A percentile compares a stretch with the other conserved stretches of the same genome.
Evolutionary conservation across 2,329 filamentous ascomycete genomes (phyloP).

Genomic region (Ustilaginoidea virens): DNA sequence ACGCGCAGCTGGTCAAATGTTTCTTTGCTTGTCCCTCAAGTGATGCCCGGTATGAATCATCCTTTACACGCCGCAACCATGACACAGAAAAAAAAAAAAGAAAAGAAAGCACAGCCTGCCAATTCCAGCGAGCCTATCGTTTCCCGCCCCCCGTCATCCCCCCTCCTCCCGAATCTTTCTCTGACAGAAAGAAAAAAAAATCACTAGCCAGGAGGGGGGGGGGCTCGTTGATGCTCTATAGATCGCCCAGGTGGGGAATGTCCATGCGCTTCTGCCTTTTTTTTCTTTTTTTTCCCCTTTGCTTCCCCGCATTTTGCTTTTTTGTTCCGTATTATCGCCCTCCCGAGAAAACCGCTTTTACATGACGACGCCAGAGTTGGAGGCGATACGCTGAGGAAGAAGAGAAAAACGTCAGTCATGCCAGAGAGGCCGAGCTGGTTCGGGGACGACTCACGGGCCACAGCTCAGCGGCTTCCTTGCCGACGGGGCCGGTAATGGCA

Average conservation of each 20-base stretch:
- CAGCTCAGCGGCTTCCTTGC: slow-evolving; percentile 98
- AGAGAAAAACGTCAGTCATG: neutral
- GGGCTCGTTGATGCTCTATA: slow-evolving; percentile 12
- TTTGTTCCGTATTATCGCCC: slow-evolving; percentile 1
- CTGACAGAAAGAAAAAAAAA: slow-evolving; percentile 4
- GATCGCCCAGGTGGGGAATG: slow-evolving; percentile 17
- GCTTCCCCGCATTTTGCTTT: slow-evolving; percentile 1
- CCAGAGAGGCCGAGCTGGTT: neutral
- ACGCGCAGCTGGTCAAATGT: too few relatives aligned
- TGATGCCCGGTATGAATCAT: slow-evolving; percentile 36
- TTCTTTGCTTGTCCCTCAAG: slow-evolving; percentile 27
- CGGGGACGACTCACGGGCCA: slow-evolving; percentile 92
- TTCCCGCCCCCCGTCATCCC: slow-evolving; percentile 1
- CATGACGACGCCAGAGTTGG: slow-evolving; percentile 99
- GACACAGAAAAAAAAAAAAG: slow-evolving; percentile 14
- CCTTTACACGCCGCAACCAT: slow-evolving; percentile 37
- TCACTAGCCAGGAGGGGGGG: slow-evolving; percentile 5
- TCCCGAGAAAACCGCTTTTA: slow-evolving; percentile 39
- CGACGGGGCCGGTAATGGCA: slow-evolving; percentile 96
- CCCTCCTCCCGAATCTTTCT: neutral
- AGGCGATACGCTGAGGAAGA: slow-evolving; percentile 84
- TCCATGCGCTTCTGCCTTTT: slow-evolving; percentile 13
- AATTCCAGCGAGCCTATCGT: slow-evolving; percentile 1
- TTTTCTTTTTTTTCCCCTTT: slow-evolving; percentile 11
- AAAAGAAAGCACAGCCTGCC: slow-evolving; percentile 27